These are phyloP conservation scores for Mollisiaceae sp. DNA, from an alignment of 2,329 filamentous ascomycete species.

Conservation along the genomic window DNA sequence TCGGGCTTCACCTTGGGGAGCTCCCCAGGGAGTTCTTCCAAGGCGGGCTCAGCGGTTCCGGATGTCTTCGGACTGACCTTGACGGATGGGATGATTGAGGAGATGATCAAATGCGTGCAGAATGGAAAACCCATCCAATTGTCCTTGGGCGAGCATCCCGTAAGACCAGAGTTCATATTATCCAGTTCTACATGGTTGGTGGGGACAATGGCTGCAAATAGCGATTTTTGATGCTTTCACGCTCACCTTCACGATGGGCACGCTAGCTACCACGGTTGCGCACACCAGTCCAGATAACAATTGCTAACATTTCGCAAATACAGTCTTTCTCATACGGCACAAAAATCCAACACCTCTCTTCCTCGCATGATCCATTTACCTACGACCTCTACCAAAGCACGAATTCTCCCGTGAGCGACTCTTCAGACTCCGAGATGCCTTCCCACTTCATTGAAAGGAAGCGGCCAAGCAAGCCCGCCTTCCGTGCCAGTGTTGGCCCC, in stretches of 20 bases:
- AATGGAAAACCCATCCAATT: slow-evolving; percentile 62
- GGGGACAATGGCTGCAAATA: slow-evolving; percentile 11
- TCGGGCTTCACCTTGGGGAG: slow-evolving; percentile 60
- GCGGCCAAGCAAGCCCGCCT: neutral
- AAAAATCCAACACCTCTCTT: slow-evolving; percentile 53
- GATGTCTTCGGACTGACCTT: slow-evolving; percentile 65
- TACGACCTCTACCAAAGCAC: slow-evolving; percentile 62
- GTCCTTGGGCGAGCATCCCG: slow-evolving; percentile 61
- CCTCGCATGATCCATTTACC: slow-evolving; percentile 51
- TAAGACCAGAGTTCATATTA: slow-evolving; percentile 50
- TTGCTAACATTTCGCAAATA: slow-evolving; percentile 47
- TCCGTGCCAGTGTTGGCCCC: neutral
- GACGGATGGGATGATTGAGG: slow-evolving; percentile 61
- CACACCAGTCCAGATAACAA: slow-evolving; percentile 12
- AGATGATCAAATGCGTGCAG: slow-evolving; percentile 65
- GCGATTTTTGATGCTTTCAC: slow-evolving; percentile 1
- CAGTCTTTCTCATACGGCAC: slow-evolving; percentile 55
- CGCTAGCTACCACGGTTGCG: slow-evolving; percentile 23
- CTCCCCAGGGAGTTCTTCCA: slow-evolving; percentile 45
- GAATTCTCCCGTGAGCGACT: slow-evolving; percentile 57
- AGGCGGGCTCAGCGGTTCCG: slow-evolving; percentile 52
- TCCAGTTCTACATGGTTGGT: neutral
- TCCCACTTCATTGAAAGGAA: slow-evolving; percentile 17
- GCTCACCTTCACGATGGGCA: slow-evolving; percentile 20
- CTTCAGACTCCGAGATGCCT: slow-evolving; percentile 48